Evolutionary conservation across 2,329 filamentous ascomycete species (phyloP).

Genomic region (Neofusicoccum cordaticola): DNA sequence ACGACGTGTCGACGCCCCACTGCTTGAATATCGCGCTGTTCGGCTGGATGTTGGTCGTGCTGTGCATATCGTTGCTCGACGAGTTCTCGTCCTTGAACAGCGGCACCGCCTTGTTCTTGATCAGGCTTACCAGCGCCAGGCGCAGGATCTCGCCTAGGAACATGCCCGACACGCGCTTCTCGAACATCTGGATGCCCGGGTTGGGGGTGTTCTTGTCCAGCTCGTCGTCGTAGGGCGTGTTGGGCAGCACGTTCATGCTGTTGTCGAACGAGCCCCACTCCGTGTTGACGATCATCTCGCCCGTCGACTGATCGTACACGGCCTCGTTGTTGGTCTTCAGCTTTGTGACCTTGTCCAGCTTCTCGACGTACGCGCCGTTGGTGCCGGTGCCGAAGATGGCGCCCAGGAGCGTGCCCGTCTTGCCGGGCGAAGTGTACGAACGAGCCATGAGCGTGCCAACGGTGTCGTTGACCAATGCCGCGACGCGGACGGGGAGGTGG

Average conservation of each 20-base stretch:
- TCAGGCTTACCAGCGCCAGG: conserved; percentile 68
- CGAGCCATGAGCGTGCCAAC: conserved; percentile 97
- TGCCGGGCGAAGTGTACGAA: conserved; percentile 88
- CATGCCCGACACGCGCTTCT: conserved; percentile 98
- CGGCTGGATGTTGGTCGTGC: conserved; percentile 66
- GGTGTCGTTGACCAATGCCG: conserved; percentile 94
- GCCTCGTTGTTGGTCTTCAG: conserved; percentile 46
- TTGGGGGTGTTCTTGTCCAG: conserved; percentile 82
- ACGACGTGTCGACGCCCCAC: conserved; percentile 88
- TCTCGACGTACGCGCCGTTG: conserved; percentile 96
- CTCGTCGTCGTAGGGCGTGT: conserved; percentile 75
- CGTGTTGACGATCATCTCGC: conserved; percentile 96
- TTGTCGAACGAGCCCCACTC: conserved; percentile 99
- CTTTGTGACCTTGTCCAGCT: conserved; percentile 81
- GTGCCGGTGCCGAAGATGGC: conserved; percentile 97
- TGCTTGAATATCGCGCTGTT: conserved; percentile 68
- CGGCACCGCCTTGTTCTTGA: conserved; percentile 63
- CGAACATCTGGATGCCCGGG: conserved; percentile 96
- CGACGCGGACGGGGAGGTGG: conserved; percentile 85
- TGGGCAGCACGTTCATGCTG: conserved; percentile 79
- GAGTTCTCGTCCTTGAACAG: conserved; percentile 77
- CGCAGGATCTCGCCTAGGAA: conserved; percentile 94
- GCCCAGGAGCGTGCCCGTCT: conserved; percentile 82
- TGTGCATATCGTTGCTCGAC: conserved; percentile 63
- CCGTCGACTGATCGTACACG: conserved; percentile 75